Evolutionary conservation across 2,329 filamentous ascomycete species (phyloP), one percentile per base, ranked within the genome.

Genomic region (Fusarium sp.): DNA sequence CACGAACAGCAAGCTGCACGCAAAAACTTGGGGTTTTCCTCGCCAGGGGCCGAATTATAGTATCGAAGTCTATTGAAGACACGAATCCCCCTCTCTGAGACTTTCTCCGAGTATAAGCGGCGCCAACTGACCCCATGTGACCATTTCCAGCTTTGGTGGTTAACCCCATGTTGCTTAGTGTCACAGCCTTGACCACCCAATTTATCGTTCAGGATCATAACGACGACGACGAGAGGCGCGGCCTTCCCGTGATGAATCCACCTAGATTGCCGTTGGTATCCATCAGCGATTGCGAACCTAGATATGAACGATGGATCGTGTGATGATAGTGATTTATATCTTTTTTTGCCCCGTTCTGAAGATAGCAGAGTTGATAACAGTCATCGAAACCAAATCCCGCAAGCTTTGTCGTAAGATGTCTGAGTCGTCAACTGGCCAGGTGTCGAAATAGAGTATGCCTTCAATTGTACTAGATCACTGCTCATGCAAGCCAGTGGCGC

Each of bases 401-500:
- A n/a, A 36, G 32, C 14, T 38, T 28, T n/a, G 55, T 32, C n/a
- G 48, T 35, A 51, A 24, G 30, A 35, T 32, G 22, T 5, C 17
- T n/a, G 28, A 18, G 22, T 5, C 6, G 47, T 51, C 22, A 28
- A 15, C 3, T 15, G 13, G 20, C 24, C 11, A 22, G 32, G n/a
- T 63, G 42, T 63, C 15, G 28, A 60, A 63, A 63, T 60, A 61
- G 18, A 60, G 61, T 48, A 41, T 35, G 18, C 41, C 44, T 38
- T 39, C 35, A 63, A 57, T 32, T 47, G 11, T 6, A 2, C 11
- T 47, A 39, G 53, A 30, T 47, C 9, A 8, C 39, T 20, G 18
- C 30, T n/a, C 22, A 28, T 48, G 54, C 30, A 41, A 20, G 41
- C n/a, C 42, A 60, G 42, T 47, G 42, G 42, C 42, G n/a, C 53